Base-by-base conservation (phyloP, 805 yeast genomes). In the Wickerhamiella brachini region DNA sequence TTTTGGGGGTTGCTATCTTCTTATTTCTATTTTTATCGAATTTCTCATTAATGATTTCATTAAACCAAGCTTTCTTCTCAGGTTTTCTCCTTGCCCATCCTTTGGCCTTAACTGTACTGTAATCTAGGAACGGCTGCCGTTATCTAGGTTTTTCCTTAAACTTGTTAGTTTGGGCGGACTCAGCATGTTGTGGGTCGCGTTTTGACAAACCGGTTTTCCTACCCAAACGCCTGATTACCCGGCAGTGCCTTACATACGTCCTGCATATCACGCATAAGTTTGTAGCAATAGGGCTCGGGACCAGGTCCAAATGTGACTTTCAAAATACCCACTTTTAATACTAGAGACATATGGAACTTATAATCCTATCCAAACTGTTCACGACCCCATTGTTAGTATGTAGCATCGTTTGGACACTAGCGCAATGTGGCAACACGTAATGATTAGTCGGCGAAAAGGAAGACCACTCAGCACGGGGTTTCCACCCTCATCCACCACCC, bases 401-500 rank as follows among this genome's bases (percentile, higher is more conserved):
- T 9, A 29, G 12, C 15, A 29, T 29, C 34, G 34, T 29, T 29
- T 29, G 34, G 34, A 29, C 41, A 37, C 20, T 13, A n/a, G 41
- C 41, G 41, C 41, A 37, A 37, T 37, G 41, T 37, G 41, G 41
- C 41, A 37, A 37, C 41, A 37, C 41, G 41, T 37, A 37, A 37
- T 37, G 41, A 37, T 37, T 37, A 37, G 41, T 37, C 41, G 41
- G 41, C 41, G 41, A 37, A 37, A 37, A 37, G 41, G 41, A 37
- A 37, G 41, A 37, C 41, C 41, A 37, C 41, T 37, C 41, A 37
- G 41, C 41, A 37, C 41, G 41, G 41, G 41, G 41, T 37, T 37
- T 37, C 41, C 41, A 37, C 41, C 41, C 41, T 37, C 41, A 37
- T 37, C 41, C 41, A 37, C 41, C 41, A 37, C 41, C 41, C 41